Conservation (phyloP, 2,329 filamentous ascomycete genomes). For the Phialemonium atrogriseum region DNA sequence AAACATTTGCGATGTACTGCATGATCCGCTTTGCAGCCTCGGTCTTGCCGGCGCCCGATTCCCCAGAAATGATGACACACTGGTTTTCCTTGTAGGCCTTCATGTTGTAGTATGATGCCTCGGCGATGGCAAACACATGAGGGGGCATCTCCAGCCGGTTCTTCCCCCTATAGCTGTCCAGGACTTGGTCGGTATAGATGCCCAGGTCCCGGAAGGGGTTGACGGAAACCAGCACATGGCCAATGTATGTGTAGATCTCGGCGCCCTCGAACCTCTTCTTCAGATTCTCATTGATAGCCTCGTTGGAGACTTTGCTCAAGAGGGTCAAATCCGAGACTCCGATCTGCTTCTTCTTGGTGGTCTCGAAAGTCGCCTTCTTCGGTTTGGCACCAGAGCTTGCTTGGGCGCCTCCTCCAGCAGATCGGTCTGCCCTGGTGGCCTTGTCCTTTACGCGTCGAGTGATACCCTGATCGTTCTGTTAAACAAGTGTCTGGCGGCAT, state of each 20-base stretch:
- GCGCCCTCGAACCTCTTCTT: slow-evolving; percentile 96
- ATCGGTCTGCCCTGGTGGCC: slow-evolving; percentile 32
- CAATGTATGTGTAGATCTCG: slow-evolving; percentile 99
- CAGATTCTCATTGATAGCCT: slow-evolving; percentile 97
- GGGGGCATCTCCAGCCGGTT: slow-evolving; percentile 92
- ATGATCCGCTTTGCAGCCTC: slow-evolving; percentile 98
- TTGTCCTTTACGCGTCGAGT: slow-evolving; percentile 42
- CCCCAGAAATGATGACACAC: slow-evolving; percentile 97
- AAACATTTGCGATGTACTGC: slow-evolving; percentile 98
- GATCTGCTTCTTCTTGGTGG: slow-evolving; percentile 97
- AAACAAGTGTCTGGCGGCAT: too few relatives aligned
- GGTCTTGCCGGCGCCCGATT: slow-evolving; percentile 96
- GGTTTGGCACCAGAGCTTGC: slow-evolving; percentile 52
- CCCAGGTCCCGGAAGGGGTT: slow-evolving; percentile 96
- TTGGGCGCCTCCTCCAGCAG: slow-evolving; percentile 30
- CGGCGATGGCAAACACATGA: slow-evolving; percentile 95
- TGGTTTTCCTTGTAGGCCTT: slow-evolving; percentile 99
- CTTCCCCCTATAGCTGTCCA: slow-evolving; percentile 92
- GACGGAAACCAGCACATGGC: slow-evolving; percentile 97
- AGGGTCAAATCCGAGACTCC: slow-evolving; percentile 96
- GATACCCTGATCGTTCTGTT: too few relatives aligned
- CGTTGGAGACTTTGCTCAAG: slow-evolving; percentile 97
- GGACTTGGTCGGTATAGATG: slow-evolving; percentile 92
- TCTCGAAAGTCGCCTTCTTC: slow-evolving; percentile 94
- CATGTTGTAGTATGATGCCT: slow-evolving; percentile 98